Evolutionary conservation across 1,284 basidiomycete genomes (phyloP).

Genomic region (Rhodotorula sp.): DNA sequence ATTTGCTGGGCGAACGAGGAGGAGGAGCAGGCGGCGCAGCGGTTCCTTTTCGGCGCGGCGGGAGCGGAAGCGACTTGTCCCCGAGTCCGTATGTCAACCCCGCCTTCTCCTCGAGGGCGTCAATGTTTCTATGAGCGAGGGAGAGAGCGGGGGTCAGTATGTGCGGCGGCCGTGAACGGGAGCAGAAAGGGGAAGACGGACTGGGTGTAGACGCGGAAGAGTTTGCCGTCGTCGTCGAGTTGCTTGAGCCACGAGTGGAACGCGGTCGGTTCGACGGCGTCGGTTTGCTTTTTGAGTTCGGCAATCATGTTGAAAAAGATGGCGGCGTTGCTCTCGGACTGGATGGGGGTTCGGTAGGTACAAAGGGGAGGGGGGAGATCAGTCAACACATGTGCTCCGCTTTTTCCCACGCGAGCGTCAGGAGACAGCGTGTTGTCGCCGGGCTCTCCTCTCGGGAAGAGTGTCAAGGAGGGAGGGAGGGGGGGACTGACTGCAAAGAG

Average conservation of each 20-base stretch:
- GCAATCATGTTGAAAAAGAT: constrained; percentile 88
- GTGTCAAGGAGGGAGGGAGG: not conserved
- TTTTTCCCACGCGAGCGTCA: no score
- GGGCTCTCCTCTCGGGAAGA: not conserved
- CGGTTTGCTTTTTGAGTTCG: constrained; percentile 69
- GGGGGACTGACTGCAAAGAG: constrained; percentile 71
- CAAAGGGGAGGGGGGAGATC: not conserved
- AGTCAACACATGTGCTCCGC: no score
- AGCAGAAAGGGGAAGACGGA: constrained; percentile 1
- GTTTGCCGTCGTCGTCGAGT: constrained; percentile 71
- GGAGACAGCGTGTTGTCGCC: no score
- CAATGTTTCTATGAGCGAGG: constrained; percentile 63
- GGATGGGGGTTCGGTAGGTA: constrained; percentile 15
- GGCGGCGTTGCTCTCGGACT: constrained; percentile 70
- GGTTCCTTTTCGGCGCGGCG: constrained; percentile 13
- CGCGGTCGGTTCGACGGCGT: constrained; percentile 70
- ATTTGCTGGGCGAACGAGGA: not conserved
- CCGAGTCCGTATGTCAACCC: constrained; percentile 72
- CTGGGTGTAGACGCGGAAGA: constrained; percentile 89
- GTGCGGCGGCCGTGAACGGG: no score
- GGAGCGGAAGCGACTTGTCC: constrained; percentile 27
- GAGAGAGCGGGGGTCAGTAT: not conserved
- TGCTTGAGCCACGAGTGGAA: constrained; percentile 75
- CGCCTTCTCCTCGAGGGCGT: constrained; percentile 79
- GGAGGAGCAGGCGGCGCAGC: not conserved